phyloP scores from a whole-genome alignment of 108 stramenopile genomes.

The Craspedostauros australis region DNA sequence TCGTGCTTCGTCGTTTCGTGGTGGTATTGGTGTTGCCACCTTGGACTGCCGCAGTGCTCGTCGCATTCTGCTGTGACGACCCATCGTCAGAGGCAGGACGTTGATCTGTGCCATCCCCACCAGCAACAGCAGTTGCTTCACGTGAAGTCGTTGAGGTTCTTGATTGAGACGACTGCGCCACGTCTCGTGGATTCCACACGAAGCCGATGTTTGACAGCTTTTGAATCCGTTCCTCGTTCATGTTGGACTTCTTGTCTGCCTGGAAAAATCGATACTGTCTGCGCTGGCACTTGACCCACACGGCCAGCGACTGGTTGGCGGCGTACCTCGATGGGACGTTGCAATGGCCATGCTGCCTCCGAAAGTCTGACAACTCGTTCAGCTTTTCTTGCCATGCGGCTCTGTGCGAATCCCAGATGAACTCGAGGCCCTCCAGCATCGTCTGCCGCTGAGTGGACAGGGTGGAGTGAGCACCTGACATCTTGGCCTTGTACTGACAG shows the following conservation, averaged over 20 bases:
- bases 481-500: constrained; percentile 24
- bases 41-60: no score
- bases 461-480: constrained; percentile 4
- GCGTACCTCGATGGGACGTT: constrained; percentile 26
- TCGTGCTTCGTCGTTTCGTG: no score
- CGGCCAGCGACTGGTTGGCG: constrained; percentile 22
- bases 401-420: constrained; percentile 13
- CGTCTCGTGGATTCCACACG: constrained; percentile 29
- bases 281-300: constrained; percentile 38
- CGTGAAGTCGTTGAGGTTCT: no score
- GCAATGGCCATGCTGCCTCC: constrained; percentile 16
- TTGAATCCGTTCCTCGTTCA: constrained; percentile 35
- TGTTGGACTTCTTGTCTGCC: constrained; percentile 32
- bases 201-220: constrained; percentile 38
- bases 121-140: no score
- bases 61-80: no score
- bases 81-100: no score
- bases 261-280: constrained; percentile 32
- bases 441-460: not conserved
- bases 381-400: constrained; percentile 12
- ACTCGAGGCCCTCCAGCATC: constrained; percentile 9
- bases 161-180: no score
- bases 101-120: no score
- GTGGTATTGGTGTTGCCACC: no score
- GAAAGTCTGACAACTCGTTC: constrained; percentile 11